Base-by-base conservation (phyloP, 129 eudicot genomes). In the Gnaphalium uliginosum region DNA sequence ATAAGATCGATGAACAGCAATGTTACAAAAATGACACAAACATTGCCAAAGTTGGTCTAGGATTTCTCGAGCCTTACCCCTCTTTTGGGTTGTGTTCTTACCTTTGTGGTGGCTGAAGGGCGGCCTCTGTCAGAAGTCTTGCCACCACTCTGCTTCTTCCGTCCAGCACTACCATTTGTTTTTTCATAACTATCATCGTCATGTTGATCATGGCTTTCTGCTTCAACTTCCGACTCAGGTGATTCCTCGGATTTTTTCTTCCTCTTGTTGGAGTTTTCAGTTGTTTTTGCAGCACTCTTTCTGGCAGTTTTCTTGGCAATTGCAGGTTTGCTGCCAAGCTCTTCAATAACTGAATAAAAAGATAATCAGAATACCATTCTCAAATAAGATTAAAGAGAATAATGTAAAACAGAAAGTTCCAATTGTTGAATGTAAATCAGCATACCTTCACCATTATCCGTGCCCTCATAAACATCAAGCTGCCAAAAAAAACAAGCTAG, bases 401-500 rank as follows among this genome's bases (percentile, higher is more conserved):
- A 2, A 33, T 71, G 43, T 32, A 73, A 8, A 73, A 4, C 57
- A 39, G 13, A 60, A 60, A 74, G 5, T 18, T 29, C 21, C 4
- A 25, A 11, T 73, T 24, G 18, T 39, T 26, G 24, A 48, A 39
- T 24, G 25, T 24, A 73, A 73, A 60, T 26, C 22, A 57, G 56
- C 25, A 22, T 73, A 69, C 69, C 96, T 90, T 86, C 96, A 7
- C 70, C 90, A 41, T 81, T 50, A 72, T 85, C 87, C 76, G 86
- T 93, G 48, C 88, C 97, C 70, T 94, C 97, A 60, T 90, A 83
- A 53, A 94, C 83, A 76, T 91, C 97, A 70, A 94, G 89, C 97
- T 94, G 87, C 72, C 74, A 76, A 71, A 56, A 71, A 71, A 48
- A 74, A 78, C 23, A 41, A 7, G 60, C 41, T 48, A 48, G 0